phyloP scores from a whole-genome alignment of 495 filamentous ascomycete species.

The Xylaria acuta region DNA sequence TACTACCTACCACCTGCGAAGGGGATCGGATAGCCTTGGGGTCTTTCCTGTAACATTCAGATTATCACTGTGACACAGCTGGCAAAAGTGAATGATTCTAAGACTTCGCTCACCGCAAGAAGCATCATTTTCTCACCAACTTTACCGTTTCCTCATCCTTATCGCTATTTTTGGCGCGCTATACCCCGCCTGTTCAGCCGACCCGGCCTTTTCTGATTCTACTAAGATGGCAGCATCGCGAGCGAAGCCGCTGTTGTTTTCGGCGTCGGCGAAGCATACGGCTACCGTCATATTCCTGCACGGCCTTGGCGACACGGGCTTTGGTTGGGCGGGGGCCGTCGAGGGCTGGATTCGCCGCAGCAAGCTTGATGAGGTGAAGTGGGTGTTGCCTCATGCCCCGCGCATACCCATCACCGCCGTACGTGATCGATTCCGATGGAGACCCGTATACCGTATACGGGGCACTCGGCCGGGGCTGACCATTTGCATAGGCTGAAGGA shows the following conservation, averaged over 20 bases:
- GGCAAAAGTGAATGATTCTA: slow-evolving; percentile 9
- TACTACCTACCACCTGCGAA: neutral
- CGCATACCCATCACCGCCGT: slow-evolving; percentile 85
- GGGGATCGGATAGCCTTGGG: too few relatives aligned
- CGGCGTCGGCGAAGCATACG: slow-evolving; percentile 88
- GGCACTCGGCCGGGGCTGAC: slow-evolving; percentile 6
- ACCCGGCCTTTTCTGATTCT: slow-evolving; percentile 5
- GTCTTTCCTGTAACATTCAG: neutral
- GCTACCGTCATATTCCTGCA: slow-evolving; percentile 95
- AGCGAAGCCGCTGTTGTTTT: slow-evolving; percentile 67
- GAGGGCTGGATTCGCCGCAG: slow-evolving; percentile 87
- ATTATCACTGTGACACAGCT: neutral
- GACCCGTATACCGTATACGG: neutral
- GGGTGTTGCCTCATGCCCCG: slow-evolving; percentile 95
- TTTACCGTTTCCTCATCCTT: slow-evolving; percentile 20
- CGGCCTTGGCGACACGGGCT: slow-evolving; percentile 83
- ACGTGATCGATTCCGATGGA: slow-evolving; percentile 41
- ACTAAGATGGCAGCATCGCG: slow-evolving; percentile 40
- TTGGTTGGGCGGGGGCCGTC: slow-evolving; percentile 79
- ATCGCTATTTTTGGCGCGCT: slow-evolving; percentile 14
- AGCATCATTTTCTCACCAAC: neutral
- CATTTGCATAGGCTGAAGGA: slow-evolving; percentile 67
- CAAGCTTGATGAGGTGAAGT: slow-evolving; percentile 87
- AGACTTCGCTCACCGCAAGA: neutral
- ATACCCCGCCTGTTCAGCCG: slow-evolving; percentile 16